A percentile compares a stretch with the other conserved stretches of the same genome.
These are phyloP conservation scores for Quercus phellos DNA, from an alignment of 331 rosid genomes.

Conservation along the genomic window DNA sequence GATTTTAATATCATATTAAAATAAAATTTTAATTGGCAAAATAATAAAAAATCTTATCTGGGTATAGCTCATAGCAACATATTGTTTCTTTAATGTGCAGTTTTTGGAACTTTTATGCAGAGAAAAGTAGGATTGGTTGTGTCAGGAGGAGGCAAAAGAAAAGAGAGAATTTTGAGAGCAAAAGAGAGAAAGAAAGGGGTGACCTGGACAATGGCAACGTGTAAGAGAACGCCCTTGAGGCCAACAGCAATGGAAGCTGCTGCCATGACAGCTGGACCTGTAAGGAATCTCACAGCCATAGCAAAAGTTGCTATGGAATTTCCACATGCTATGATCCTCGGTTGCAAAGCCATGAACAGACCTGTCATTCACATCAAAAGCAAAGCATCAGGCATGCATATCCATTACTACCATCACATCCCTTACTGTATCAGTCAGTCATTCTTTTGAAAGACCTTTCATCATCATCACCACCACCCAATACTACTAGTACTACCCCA, in stretches of 20 bases:
- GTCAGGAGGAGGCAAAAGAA: conserved; percentile 33
- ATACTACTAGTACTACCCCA: not conserved
- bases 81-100: not conserved
- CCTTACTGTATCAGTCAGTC: conserved; percentile 22
- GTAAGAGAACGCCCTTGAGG: conserved; percentile 70
- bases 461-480: conserved; percentile 54
- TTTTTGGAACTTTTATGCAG: conserved; percentile 26
- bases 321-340: conserved; percentile 95
- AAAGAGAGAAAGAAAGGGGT: not conserved
- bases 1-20: not conserved
- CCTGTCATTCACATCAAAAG: conserved; percentile 47
- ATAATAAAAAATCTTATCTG: conserved; percentile 16
- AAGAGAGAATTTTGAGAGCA: not conserved
- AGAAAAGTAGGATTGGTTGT: conserved; percentile 31
- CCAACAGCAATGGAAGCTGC: conserved; percentile 93
- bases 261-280: conserved; percentile 96
- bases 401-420: conserved; percentile 19
- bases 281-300: conserved; percentile 88
- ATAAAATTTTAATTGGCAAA: not conserved
- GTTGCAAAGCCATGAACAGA: conserved; percentile 93
- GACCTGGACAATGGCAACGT: conserved; percentile 92
- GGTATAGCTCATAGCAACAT: not conserved
- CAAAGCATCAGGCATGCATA: conserved; percentile 23
- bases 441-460: conserved; percentile 41
- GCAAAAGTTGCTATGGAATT: conserved; percentile 79